Base-by-base conservation (phyloP, 2,329 filamentous ascomycete species). In the Penicillium sp. region DNA sequence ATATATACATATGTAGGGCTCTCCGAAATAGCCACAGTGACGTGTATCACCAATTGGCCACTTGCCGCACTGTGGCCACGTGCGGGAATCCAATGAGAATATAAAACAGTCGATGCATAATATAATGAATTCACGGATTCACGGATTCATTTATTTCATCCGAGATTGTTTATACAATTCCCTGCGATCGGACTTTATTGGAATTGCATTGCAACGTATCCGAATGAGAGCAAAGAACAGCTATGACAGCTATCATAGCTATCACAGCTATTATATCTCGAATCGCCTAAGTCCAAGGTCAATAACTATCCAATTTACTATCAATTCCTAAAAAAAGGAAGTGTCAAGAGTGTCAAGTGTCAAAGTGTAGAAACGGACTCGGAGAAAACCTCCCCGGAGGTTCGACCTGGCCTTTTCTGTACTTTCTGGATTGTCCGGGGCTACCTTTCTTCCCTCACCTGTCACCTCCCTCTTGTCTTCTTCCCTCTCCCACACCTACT, bases 391-490 rank as follows among this genome's bases (percentile, higher is more conserved):
- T 45, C 57, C 58, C 58, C 57, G 57, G 57, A 59, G 53, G 51
- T 55, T 60, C 58, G 55, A 59, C 51, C 53, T 60, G 58, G 57
- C 58, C 58, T 60, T 58, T 57, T 57, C 56, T 59, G 57, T 56
- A 59, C 57, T 54, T 34, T 29, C 31, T 40, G 28, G 29, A 42
- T 47, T 44, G 34, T 57, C 54, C 51, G 59, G 56, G 57, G 57
- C 51, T 58, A 58, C 53, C 35, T 51, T 55, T 37, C 22, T 52
- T 53, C 42, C 45, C 54, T 52, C 53, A 31, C 29, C 29, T 31
- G 12, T 48, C 45, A 42, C 35, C 45, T 48, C 50, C 35, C 53
- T 51, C 46, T 35, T 43, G 69, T 65, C 17, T 24, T 39, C 32
- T 32, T 49, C 43, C 38, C 43, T 38, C 45, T 38, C 38, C 33